Evolutionary conservation across 768 basidiomycete species (phyloP).

Genomic region (Xanthoconium purpureum): DNA sequence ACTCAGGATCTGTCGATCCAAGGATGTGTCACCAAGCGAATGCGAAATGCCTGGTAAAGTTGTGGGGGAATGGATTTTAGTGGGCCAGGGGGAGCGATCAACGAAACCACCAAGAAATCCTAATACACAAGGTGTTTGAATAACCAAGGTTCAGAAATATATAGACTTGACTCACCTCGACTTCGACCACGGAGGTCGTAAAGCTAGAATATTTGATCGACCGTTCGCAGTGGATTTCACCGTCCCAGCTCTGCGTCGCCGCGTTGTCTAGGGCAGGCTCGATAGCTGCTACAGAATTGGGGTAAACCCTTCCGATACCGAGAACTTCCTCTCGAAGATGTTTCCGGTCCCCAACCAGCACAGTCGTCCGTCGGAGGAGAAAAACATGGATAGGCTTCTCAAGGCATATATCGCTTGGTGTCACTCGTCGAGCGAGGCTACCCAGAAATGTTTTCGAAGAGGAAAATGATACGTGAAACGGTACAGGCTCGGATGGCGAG

Average conservation of each 20-base stretch:
- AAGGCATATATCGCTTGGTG: conserved; percentile 7
- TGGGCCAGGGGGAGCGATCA: conserved; percentile 40
- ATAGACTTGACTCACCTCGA: conserved; percentile 41
- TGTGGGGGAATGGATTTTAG: conserved; percentile 35
- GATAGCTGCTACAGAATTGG: conserved; percentile 39
- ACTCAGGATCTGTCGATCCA: conserved; percentile 35
- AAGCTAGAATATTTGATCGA: conserved; percentile 49
- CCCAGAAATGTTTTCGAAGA: conserved; percentile 42
- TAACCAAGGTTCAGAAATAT: background rate
- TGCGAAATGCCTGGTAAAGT: conserved; percentile 50
- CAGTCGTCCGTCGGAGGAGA: conserved; percentile 51
- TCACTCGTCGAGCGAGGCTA: conserved; percentile 8
- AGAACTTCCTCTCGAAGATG: conserved; percentile 32
- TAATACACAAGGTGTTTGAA: conserved; percentile 23
- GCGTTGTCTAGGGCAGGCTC: conserved; percentile 24
- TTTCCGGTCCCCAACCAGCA: conserved; percentile 30
- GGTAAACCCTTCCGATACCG: conserved; percentile 44
- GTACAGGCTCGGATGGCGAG: conserved; percentile 53
- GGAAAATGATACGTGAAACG: conserved; percentile 63
- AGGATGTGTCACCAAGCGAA: conserved; percentile 62
- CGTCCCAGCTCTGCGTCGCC: conserved; percentile 59
- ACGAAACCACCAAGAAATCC: conserved; percentile 58
- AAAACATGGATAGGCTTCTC: conserved; percentile 45
- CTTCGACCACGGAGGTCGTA: conserved; percentile 41
- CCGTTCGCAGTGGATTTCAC: conserved; percentile 43